phyloP scores from a whole-genome alignment of 805 yeast genomes.

The Candida loeiensis region DNA sequence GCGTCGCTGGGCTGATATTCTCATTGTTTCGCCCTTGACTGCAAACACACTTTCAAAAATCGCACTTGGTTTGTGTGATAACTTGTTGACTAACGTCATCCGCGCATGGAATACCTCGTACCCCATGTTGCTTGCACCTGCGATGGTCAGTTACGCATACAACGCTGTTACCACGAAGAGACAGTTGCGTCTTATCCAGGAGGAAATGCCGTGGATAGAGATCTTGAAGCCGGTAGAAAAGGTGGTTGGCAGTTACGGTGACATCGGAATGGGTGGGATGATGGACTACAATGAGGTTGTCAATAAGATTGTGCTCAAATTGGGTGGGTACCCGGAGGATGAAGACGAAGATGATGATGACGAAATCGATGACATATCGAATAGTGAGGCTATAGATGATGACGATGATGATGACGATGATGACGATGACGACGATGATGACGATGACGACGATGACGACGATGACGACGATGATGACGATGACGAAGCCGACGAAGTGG shows the following conservation, averaged over 20 bases:
- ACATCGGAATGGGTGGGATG: constrained; percentile 99
- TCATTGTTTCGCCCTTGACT: constrained; percentile 89
- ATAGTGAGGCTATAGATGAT: constrained; percentile 23
- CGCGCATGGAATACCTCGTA: constrained; percentile 94
- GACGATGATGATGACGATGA: constrained; percentile 27
- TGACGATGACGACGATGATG: constrained; percentile 33
- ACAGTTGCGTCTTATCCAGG: constrained; percentile 70
- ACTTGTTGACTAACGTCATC: constrained; percentile 81
- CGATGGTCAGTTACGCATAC: constrained; percentile 92
- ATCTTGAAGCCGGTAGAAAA: constrained; percentile 93
- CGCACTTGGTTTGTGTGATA: constrained; percentile 88
- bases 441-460: constrained; percentile 36
- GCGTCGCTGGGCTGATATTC: constrained; percentile 94
- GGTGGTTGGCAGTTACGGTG: constrained; percentile 89
- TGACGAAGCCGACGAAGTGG: constrained; percentile 31
- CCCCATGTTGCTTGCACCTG: constrained; percentile 89
- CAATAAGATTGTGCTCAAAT: constrained; percentile 70
- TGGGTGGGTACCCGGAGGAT: constrained; percentile 52
- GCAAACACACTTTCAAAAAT: constrained; percentile 91
- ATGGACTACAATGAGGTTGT: constrained; percentile 96
- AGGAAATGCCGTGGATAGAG: constrained; percentile 94
- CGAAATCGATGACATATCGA: constrained; percentile 40
- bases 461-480: constrained; percentile 47
- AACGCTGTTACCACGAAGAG: constrained; percentile 84
- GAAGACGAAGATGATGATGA: constrained; percentile 49